phyloP scores from a whole-genome alignment of 805 yeast species.

The Nakazawaea molendinolei region DNA sequence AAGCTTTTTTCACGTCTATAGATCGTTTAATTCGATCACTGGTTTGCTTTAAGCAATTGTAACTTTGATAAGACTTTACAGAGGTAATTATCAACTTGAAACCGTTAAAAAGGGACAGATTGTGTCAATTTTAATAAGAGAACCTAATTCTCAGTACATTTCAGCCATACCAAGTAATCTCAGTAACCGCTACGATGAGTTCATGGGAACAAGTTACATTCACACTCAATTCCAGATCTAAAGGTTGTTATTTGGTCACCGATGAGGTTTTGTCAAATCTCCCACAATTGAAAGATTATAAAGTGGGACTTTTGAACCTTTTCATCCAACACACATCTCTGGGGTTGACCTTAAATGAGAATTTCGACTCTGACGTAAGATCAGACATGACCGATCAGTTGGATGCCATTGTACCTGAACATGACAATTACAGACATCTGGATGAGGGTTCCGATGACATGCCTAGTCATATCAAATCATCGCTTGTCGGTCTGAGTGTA shows the following conservation, averaged over 20 bases:
- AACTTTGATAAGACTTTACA: too few relatives aligned
- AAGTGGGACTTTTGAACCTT: constrained; percentile 57
- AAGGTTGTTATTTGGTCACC: constrained; percentile 69
- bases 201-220: constrained; percentile 59
- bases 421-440: constrained; percentile 49
- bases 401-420: constrained; percentile 65
- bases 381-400: constrained; percentile 59
- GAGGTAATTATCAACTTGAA: too few relatives aligned
- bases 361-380: constrained; percentile 75
- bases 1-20: too few relatives aligned
- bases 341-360: constrained; percentile 70
- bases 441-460: constrained; percentile 83
- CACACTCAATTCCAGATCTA: constrained; percentile 46
- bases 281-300: constrained; percentile 53
- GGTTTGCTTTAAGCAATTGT: too few relatives aligned
- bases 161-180: background rate
- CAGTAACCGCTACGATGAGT: background rate
- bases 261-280: constrained; percentile 51
- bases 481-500: constrained; percentile 55
- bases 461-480: constrained; percentile 73
- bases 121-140: too few relatives aligned
- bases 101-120: too few relatives aligned
- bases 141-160: background rate
- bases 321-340: constrained; percentile 80
- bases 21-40: too few relatives aligned